Base-by-base conservation (phyloP, 2,329 filamentous ascomycete species). In the Ophiostoma perfectum region DNA sequence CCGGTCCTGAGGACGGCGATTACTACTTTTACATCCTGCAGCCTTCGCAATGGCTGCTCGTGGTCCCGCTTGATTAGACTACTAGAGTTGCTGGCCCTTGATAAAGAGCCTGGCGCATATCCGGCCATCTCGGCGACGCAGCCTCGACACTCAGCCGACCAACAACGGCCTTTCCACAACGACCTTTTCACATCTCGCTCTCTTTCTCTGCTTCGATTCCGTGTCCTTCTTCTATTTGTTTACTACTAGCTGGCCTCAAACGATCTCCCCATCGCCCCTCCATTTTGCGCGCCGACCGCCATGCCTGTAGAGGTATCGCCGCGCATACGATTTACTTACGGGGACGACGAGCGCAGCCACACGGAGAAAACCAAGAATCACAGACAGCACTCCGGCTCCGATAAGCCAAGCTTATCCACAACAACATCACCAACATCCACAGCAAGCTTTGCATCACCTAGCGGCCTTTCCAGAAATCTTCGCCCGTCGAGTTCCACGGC, bases 261-360 rank as follows among this genome's bases (percentile, higher is more conserved):
- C 18, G 6, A 9, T 9, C 49, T 18, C 16, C 18, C 49, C 27
- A 27, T 27, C 27, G 27, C 49, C 49, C 49, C 9, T 2, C 16
- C 49, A 27, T 8, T 14, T 52, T 52, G 14, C 27, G 27, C 27
- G 27, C 39, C 60, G n/a, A 63, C 60, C 60, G 39, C 4, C 52
- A 78, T 78, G 77, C 73, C 77, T 74, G 76, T 80, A 73, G 84
- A 87, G 71, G 76, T 81, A 47, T 84, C 84, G 11, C 83, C 84
- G 66, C 82, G 84, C 71, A 83, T 88, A 71, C 83, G 85, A 72
- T 88, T 88, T 74, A 83, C 82, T 63, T 80, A 81, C 70, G 76
- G 77, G 74, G 83, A 83, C 69, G 78, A 81, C 68, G 81, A 82
- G 38, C 77, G 80, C 44, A 71, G 74, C 47, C 78, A 78, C 38